Conservation (phyloP, 176 grass and related monocot species). For the Oryza glaberrima region DNA sequence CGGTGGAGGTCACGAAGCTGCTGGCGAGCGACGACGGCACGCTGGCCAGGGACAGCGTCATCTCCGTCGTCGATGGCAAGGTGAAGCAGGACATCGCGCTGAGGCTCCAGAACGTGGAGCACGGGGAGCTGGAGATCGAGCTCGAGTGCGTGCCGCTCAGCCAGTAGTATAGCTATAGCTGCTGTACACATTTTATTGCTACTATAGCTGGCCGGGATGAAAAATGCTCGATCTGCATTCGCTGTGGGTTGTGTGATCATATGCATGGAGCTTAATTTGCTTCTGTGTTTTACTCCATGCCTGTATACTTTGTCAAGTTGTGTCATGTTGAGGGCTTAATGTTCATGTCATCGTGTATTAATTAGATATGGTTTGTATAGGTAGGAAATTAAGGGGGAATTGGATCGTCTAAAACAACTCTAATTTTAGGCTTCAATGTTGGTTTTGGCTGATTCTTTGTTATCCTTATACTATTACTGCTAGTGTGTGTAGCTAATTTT, state of each 20-base stretch:
- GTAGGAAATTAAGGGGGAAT: slow-evolving; percentile 17
- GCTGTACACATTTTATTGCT: background rate
- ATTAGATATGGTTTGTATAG: slow-evolving; percentile 34
- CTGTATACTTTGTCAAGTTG: slow-evolving; percentile 16
- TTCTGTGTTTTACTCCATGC: slow-evolving; percentile 26
- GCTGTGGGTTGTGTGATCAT: background rate
- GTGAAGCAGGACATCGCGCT: slow-evolving; percentile 82
- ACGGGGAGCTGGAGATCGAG: slow-evolving; percentile 80
- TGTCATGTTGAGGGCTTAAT: slow-evolving; percentile 11
- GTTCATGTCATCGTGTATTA: slow-evolving; percentile 14
- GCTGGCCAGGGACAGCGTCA: slow-evolving; percentile 71
- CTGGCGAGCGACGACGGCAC: slow-evolving; percentile 60
- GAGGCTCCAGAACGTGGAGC: slow-evolving; percentile 86
- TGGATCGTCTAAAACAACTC: background rate
- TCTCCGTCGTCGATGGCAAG: slow-evolving; percentile 59
- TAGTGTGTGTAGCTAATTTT: background rate
- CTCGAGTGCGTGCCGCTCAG: slow-evolving; percentile 90
- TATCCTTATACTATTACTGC: background rate
- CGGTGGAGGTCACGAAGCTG: slow-evolving; percentile 66
- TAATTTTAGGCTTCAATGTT: slow-evolving; percentile 39
- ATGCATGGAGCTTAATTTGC: background rate
- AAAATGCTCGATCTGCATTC: slow-evolving; percentile 4
- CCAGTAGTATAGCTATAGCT: slow-evolving; percentile 54
- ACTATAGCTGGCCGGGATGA: background rate
- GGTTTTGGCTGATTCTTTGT: background rate